Conservation (phyloP, 495 filamentous ascomycete species). For the Penicillium crystallinum region DNA sequence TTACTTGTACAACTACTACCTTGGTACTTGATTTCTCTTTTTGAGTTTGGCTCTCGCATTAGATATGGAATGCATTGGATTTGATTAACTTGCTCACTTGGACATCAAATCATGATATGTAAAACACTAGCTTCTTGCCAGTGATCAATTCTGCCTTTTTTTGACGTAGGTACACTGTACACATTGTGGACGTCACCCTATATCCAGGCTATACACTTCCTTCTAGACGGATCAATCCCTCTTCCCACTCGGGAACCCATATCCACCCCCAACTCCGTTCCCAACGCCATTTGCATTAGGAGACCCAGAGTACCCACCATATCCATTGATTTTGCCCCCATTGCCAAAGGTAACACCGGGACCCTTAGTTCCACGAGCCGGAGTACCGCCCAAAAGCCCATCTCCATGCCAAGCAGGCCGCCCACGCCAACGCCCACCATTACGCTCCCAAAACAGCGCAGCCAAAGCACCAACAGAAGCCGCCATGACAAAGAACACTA, state of each 20-base stretch:
- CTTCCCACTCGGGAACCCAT: slow-evolving; percentile 46
- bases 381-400: slow-evolving; percentile 40
- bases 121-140: background rate
- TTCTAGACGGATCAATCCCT: slow-evolving; percentile 43
- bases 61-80: slow-evolving; percentile 24
- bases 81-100: slow-evolving; percentile 1
- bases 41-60: slow-evolving; percentile 15
- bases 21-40: slow-evolving; percentile 6
- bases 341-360: slow-evolving; percentile 40
- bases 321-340: slow-evolving; percentile 45
- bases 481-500: slow-evolving; percentile 41
- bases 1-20: slow-evolving; percentile 20
- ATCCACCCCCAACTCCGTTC: slow-evolving; percentile 26
- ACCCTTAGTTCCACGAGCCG: slow-evolving; percentile 20
- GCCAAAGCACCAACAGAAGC: slow-evolving; percentile 43
- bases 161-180: slow-evolving; percentile 9
- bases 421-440: slow-evolving; percentile 27
- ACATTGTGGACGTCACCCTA: slow-evolving; percentile 1
- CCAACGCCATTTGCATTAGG: slow-evolving; percentile 19
- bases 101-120: background rate
- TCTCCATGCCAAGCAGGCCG: slow-evolving; percentile 32
- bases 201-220: slow-evolving; percentile 2
- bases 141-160: background rate
- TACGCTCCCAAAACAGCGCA: slow-evolving; percentile 43
- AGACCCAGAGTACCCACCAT: slow-evolving; percentile 42